Base-by-base conservation (phyloP, 1,139 yeast species). In the Geotrichum histeridarum region DNA sequence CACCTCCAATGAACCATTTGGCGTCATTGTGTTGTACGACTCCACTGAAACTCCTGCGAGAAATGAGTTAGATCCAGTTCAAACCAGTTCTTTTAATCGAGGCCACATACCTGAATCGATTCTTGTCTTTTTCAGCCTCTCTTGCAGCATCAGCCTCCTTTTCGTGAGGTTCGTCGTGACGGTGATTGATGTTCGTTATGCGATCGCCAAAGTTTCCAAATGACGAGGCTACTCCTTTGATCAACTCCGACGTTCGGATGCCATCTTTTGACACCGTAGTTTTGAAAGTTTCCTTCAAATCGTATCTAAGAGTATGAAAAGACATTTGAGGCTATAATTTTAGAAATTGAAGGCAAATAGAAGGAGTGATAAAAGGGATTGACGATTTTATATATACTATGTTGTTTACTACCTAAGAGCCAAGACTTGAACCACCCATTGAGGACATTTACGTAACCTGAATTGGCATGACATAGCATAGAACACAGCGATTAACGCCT, bases 1-100 rank as follows among this genome's bases (percentile, higher is more conserved):
- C 69, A 7, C 78, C 84, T 63, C 81, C 85, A 9, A 81, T 85
- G 68, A 81, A 79, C 85, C 85, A 81, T 63, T 81, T 84, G 1
- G 84, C 85, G 69, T 73, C 80, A 61, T 81, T 78, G 56, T 79
- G 73, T 33, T 77, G 69, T 54, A 84, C 67, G 2, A 79, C 72
- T 0, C 85, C 84, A 0, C 84, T 82, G 70, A 80, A 81, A 7
- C 59, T 56, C 43, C 59, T 56, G 35, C n/a, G n/a, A 11, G 9
- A 14, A 33, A 37, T 8, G 14, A n/a, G 42, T 41, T n/a, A 41
- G 36, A 12, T 4, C n/a, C 9, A 15, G 14, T 4, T 11, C 22
- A 5, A 2, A 17, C 17, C 11, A 22, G 8, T 7, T 22, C 5
- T 22, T 22, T 22, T 22, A 22, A n/a, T 11, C 7, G 12, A 9